A percentile compares a stretch with the other conserved stretches of the same genome.
phyloP scores from a whole-genome alignment of 257 asterid species.

The Jacaranda mimosifolia region DNA sequence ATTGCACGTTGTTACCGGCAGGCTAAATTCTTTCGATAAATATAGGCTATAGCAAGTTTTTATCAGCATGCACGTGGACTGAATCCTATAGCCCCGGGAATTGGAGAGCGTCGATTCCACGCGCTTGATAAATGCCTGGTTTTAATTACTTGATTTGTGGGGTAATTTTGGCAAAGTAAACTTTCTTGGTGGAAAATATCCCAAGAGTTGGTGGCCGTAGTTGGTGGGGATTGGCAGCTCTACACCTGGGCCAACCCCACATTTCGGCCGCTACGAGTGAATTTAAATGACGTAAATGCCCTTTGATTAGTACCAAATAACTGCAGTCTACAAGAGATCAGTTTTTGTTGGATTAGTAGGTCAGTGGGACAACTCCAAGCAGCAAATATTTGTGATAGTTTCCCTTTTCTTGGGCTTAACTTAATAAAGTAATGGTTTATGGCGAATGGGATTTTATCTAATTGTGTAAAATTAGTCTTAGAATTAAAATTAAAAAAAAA shows the following conservation, averaged over 20 bases:
- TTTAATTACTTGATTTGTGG: too few relatives aligned
- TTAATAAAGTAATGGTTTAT: too few relatives aligned
- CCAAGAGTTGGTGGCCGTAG: constrained; percentile 49
- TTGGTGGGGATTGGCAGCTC: constrained; percentile 40
- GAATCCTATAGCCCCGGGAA: constrained; percentile 17
- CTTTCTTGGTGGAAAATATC: not conserved
- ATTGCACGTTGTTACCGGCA: not conserved
- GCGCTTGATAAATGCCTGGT: constrained; percentile 19
- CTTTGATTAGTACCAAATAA: not conserved
- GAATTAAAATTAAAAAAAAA: not conserved
- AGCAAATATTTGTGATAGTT: not conserved
- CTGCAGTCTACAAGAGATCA: not conserved
- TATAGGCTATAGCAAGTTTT: not conserved
- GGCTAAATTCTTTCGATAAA: too few relatives aligned
- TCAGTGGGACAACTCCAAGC: constrained; percentile 30
- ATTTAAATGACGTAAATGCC: constrained; percentile 17
- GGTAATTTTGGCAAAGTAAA: constrained; percentile 28
- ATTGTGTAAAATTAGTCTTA: not conserved
- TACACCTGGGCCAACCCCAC: constrained; percentile 26
- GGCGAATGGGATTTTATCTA: not conserved
- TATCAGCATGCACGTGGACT: constrained; percentile 30
- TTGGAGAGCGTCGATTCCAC: constrained; percentile 20
- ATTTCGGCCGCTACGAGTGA: not conserved
- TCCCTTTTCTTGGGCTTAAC: not conserved
- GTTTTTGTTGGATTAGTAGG: constrained; percentile 32